These are phyloP conservation scores for Lumnitzera littorea DNA, from an alignment of 345 rosid genomes.

Conservation along the genomic window DNA sequence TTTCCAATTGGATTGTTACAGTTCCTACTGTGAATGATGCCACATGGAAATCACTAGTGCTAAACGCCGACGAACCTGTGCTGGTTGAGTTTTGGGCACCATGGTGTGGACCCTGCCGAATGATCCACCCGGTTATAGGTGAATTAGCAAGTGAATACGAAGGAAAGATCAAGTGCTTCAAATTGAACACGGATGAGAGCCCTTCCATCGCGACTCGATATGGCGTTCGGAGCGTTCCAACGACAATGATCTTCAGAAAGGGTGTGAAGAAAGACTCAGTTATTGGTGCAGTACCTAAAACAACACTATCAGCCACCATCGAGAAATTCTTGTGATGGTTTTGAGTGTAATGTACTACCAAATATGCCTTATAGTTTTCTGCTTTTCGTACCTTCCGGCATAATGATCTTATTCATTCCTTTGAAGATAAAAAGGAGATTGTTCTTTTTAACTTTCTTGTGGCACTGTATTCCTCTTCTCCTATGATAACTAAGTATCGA, in stretches of 20 bases:
- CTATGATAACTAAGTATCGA: no score
- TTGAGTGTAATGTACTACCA: no score
- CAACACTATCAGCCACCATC: slow-evolving; percentile 33
- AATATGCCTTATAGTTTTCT: no score
- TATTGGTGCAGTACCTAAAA: slow-evolving; percentile 45
- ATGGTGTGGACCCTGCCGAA: slow-evolving; percentile 63
- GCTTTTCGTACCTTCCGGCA: no score
- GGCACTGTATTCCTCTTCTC: no score
- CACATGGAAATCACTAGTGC: slow-evolving; percentile 47
- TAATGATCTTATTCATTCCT: no score
- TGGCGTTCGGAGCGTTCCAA: slow-evolving; percentile 55
- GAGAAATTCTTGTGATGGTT: slow-evolving; percentile 34
- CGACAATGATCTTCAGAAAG: slow-evolving; percentile 41
- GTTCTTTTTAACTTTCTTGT: no score
- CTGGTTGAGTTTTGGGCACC: slow-evolving; percentile 63
- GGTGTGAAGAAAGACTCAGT: slow-evolving; percentile 51
- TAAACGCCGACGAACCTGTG: slow-evolving; percentile 51
- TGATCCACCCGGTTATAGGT: slow-evolving; percentile 44
- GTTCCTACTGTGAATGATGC: slow-evolving; percentile 46
- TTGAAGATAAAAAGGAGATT: no score
- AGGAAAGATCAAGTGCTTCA: slow-evolving; percentile 39
- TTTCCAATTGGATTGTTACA: slow-evolving; percentile 9
- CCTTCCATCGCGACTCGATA: slow-evolving; percentile 36
- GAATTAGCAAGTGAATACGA: slow-evolving; percentile 41
- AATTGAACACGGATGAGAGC: slow-evolving; percentile 44